These are phyloP conservation scores for Talaromyces thailandensis DNA, from an alignment of 495 filamentous ascomycete genomes.

Conservation along the genomic window DNA sequence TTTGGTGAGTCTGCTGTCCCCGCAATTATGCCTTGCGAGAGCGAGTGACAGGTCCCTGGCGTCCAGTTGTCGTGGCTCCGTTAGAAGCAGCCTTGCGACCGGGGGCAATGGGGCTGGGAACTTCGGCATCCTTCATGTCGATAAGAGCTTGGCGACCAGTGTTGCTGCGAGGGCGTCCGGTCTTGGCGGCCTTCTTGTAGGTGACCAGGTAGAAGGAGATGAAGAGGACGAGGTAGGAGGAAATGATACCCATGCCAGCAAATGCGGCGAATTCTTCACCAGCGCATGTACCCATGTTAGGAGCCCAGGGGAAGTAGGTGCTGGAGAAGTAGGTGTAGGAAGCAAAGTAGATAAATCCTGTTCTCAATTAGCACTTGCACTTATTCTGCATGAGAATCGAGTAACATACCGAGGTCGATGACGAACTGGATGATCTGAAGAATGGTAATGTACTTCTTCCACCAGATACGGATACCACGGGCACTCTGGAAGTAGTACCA, in stretches of 20 bases:
- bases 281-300: constrained; percentile 76
- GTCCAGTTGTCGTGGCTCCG: constrained; percentile 15
- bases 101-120: constrained; percentile 25
- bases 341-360: constrained; percentile 89
- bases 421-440: constrained; percentile 52
- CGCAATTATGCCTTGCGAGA: constrained; percentile 41
- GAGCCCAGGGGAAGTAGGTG: constrained; percentile 81
- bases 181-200: constrained; percentile 80
- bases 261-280: constrained; percentile 98
- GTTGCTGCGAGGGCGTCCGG: constrained; percentile 41
- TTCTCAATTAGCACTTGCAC: constrained; percentile 7
- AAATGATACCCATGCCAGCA: constrained; percentile 82
- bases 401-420: constrained; percentile 44
- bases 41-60: constrained; percentile 37
- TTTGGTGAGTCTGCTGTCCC: background rate
- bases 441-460: constrained; percentile 52
- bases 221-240: constrained; percentile 92
- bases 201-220: constrained; percentile 98
- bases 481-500: constrained; percentile 58
- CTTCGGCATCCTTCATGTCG: constrained; percentile 45
- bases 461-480: constrained; percentile 50
- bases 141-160: constrained; percentile 42
- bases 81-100: constrained; percentile 21
- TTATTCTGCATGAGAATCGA: background rate
- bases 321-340: constrained; percentile 92